Conservation (phyloP, 768 basidiomycete genomes). For the Auriscalpium orientale region DNA sequence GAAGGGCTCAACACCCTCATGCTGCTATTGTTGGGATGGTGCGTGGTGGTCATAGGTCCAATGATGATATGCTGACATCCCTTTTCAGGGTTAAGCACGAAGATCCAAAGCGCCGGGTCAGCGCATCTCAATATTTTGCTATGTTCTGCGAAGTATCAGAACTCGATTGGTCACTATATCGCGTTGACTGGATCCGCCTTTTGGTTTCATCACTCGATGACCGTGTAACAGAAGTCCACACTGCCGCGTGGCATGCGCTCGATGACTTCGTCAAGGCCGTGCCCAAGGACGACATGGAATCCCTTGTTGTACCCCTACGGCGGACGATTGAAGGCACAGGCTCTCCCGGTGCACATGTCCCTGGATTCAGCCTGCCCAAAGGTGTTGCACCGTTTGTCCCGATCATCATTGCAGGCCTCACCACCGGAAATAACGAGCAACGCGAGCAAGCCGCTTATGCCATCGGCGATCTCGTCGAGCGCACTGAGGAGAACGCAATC, state of each 20-base stretch:
- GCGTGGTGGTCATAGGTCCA: slow-evolving; percentile 18
- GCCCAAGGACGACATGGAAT: slow-evolving; percentile 89
- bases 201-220: slow-evolving; percentile 82
- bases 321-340: slow-evolving; percentile 83
- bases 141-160: slow-evolving; percentile 79
- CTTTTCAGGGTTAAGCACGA: slow-evolving; percentile 70
- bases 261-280: slow-evolving; percentile 85
- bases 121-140: slow-evolving; percentile 70
- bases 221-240: slow-evolving; percentile 62
- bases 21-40: slow-evolving; percentile 87
- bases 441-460: slow-evolving; percentile 93
- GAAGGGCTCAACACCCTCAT: slow-evolving; percentile 90
- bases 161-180: slow-evolving; percentile 77
- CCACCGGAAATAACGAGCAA: slow-evolving; percentile 90
- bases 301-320: slow-evolving; percentile 82
- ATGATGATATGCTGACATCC: not conserved
- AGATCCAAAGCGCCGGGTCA: slow-evolving; percentile 61
- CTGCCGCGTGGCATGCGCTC: slow-evolving; percentile 74
- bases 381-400: slow-evolving; percentile 80
- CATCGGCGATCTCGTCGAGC: slow-evolving; percentile 91
- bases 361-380: slow-evolving; percentile 81
- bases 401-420: slow-evolving; percentile 86
- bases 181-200: slow-evolving; percentile 91
- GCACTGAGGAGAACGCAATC: slow-evolving; percentile 77
- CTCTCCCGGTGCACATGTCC: slow-evolving; percentile 65